Percentiles rank a stretch among this genome's conserved stretches.
Conservation (phyloP, 1,139 yeast species). For the Meyerozyma guilliermondii region DNA sequence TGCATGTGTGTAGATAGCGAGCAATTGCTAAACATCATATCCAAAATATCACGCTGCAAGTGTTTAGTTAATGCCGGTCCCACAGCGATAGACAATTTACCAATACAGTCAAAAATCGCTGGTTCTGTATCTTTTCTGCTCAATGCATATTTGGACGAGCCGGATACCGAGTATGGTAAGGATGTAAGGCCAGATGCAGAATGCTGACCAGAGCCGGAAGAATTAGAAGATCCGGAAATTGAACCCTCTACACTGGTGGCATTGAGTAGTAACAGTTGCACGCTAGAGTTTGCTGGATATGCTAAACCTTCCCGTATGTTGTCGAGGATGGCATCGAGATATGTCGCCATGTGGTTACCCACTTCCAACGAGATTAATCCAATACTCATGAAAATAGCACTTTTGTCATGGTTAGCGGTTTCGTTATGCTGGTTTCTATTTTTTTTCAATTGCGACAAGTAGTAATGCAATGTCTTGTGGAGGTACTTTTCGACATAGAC, state of each 20-base stretch:
- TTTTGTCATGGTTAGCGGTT: constrained; percentile 52
- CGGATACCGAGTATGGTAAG: constrained; percentile 16
- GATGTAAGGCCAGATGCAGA: background rate
- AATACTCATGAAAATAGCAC: constrained; percentile 74
- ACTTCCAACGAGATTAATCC: constrained; percentile 85
- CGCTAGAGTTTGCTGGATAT: constrained; percentile 33
- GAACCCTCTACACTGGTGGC: constrained; percentile 23
- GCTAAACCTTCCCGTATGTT: constrained; percentile 79
- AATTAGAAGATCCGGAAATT: constrained; percentile 2
- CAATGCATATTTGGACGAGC: constrained; percentile 53
- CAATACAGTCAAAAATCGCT: constrained; percentile 84
- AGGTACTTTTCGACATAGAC: constrained; percentile 77
- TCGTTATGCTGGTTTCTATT: constrained; percentile 45
- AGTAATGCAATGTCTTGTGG: constrained; percentile 74
- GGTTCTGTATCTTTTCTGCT: constrained; percentile 73
- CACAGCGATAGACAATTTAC: constrained; percentile 80
- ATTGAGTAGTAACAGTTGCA: constrained; percentile 39
- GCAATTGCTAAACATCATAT: constrained; percentile 69
- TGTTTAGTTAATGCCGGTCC: constrained; percentile 95
- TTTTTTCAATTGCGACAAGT: constrained; percentile 73
- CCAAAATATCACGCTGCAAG: constrained; percentile 75
- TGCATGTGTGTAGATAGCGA: constrained; percentile 79
- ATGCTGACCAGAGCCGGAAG: background rate
- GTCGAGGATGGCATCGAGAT: constrained; percentile 79
- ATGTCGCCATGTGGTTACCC: constrained; percentile 82